Evolutionary conservation across 2,329 filamentous ascomycete genomes (phyloP).

Genomic region (Alternaria gansuensis): DNA sequence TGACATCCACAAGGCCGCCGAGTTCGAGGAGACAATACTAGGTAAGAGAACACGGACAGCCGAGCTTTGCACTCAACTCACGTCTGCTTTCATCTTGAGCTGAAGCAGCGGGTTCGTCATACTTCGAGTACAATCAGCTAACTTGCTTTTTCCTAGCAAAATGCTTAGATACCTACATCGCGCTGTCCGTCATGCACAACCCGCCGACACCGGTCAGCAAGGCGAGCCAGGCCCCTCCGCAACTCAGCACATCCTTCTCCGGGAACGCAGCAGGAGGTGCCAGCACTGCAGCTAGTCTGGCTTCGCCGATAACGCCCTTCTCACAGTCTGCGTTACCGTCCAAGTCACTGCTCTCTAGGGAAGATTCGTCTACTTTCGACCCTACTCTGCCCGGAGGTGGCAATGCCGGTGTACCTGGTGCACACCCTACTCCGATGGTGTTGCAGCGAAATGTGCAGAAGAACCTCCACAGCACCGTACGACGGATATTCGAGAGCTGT

Average conservation of each 20-base stretch:
- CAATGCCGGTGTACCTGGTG: slow-evolving; percentile 62
- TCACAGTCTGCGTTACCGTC: slow-evolving; percentile 92
- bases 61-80: neutral
- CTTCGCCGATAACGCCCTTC: slow-evolving; percentile 93
- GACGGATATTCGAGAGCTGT: slow-evolving; percentile 90
- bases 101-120: neutral
- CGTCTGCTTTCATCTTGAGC: neutral
- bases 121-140: slow-evolving; percentile 18
- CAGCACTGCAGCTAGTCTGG: slow-evolving; percentile 71
- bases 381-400: slow-evolving; percentile 64
- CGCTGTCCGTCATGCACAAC: slow-evolving; percentile 71
- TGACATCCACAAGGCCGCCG: slow-evolving; percentile 86
- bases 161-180: slow-evolving; percentile 97
- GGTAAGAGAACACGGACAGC: slow-evolving; percentile 58
- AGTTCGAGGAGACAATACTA: slow-evolving; percentile 99
- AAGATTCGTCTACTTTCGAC: slow-evolving; percentile 71
- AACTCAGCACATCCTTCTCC: slow-evolving; percentile 82
- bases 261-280: slow-evolving; percentile 70
- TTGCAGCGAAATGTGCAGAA: slow-evolving; percentile 78
- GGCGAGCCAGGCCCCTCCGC: slow-evolving; percentile 64
- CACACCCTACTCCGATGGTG: slow-evolving; percentile 68
- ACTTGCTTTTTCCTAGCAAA: slow-evolving; percentile 65
- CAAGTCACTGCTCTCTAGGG: slow-evolving; percentile 91
- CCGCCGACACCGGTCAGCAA: slow-evolving; percentile 60
- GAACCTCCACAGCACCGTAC: slow-evolving; percentile 83